Base-by-base conservation (phyloP, 805 yeast species). In the Candida awuae region DNA sequence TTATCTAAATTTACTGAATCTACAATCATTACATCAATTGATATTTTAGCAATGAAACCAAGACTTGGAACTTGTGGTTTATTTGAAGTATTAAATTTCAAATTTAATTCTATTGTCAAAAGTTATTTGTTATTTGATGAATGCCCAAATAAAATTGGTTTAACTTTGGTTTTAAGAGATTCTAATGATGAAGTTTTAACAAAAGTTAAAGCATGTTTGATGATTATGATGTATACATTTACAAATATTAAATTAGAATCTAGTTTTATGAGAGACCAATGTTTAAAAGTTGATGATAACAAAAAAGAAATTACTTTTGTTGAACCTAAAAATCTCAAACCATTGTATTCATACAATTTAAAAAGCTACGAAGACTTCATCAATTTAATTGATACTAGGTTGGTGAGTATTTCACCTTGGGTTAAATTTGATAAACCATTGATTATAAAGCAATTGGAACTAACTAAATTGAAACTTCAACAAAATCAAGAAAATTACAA, bases 121-220 rank as follows among this genome's bases (percentile, higher is more conserved):
- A 77, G 94, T 0, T 84, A 80, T 52, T 69, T 86, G n/a, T 83
- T 75, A 48, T 71, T 92, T 39, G 73, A 79, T 1, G 97, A 96
- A 0, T 78, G 88, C 46, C 77, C 79, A 27, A 66, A 70, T 8
- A 74, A 73, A 29, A 59, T 80, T 0, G 98, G 98, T 0, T 80
- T 88, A 28, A 87, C 97, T 0, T 72, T 90, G n/a, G 65, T 84
- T 12, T 58, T 92, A n/a, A 66, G 97, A 39, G 98, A 97, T 2
- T 81, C 77, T 1, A 71, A 73, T 47, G 75, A 70, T 36, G 81
- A 75, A 2, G 53, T 68, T 0, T 61, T 90, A 39, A 67, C 75
- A 37, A 75, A 75, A 37, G 70, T 88, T 17, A 92, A 92, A 55
- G 77, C 80, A 37, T 81, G 87, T 2, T 68, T 83, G 4, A 94